Percentiles rank a stretch among this genome's conserved stretches.
These are phyloP conservation scores for Pisolithus microcarpus DNA, from an alignment of 768 basidiomycete genomes.

Conservation along the genomic window DNA sequence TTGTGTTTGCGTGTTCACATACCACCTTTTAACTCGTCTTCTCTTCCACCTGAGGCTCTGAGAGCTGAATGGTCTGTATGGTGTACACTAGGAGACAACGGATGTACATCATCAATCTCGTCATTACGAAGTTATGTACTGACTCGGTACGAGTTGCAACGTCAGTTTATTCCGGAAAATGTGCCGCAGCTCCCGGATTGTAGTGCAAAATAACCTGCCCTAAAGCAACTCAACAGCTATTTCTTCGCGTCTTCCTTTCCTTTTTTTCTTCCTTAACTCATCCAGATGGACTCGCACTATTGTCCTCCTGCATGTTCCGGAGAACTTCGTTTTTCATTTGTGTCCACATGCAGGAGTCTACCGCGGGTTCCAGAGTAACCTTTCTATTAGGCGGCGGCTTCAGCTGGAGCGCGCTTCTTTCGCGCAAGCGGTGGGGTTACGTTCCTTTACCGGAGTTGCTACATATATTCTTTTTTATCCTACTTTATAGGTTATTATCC, in stretches of 20 bases:
- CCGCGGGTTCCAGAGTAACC: slow-evolving; percentile 28
- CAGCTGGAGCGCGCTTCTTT: slow-evolving; percentile 23
- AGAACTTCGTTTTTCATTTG: background rate
- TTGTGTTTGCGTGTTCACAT: too few relatives aligned
- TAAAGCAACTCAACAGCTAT: background rate
- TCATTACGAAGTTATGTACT: too few relatives aligned
- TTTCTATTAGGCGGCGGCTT: slow-evolving; percentile 8
- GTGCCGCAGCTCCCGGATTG: too few relatives aligned
- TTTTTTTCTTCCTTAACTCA: slow-evolving; percentile 16
- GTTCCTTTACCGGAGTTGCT: slow-evolving; percentile 31
- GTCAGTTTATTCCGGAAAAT: too few relatives aligned
- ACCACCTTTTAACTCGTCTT: too few relatives aligned
- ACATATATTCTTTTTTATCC: slow-evolving; percentile 5
- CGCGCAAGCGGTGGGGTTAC: slow-evolving; percentile 14
- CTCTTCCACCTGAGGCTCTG: too few relatives aligned
- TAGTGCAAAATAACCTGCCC: background rate
- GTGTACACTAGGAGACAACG: too few relatives aligned
- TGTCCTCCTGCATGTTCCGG: slow-evolving; percentile 25
- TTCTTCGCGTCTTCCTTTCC: too few relatives aligned
- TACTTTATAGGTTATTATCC: background rate
- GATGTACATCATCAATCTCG: too few relatives aligned
- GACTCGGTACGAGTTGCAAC: too few relatives aligned
- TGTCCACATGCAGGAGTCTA: slow-evolving; percentile 27
- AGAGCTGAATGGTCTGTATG: too few relatives aligned
- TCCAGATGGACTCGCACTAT: slow-evolving; percentile 30